Evolutionary conservation across 495 filamentous ascomycete species (phyloP).

Genomic region (Penicillium diatomitis): DNA sequence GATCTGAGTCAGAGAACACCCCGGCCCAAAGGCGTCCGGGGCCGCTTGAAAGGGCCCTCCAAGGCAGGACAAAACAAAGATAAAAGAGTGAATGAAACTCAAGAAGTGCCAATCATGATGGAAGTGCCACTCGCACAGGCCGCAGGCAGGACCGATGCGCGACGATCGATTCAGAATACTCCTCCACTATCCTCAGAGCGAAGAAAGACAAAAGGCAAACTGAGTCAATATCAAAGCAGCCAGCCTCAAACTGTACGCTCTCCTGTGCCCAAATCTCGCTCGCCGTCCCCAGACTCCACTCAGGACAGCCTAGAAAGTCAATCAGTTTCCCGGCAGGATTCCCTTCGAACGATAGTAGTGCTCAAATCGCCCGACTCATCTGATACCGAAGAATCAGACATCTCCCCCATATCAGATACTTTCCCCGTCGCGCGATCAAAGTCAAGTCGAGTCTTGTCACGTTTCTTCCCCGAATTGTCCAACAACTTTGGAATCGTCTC

Average conservation of each 20-base stretch:
- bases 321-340: constrained; percentile 6
- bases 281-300: not conserved
- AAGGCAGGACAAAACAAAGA: not conserved
- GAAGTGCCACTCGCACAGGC: not conserved
- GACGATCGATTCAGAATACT: not conserved
- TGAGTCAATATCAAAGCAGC: not conserved
- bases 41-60: not conserved
- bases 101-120: not conserved
- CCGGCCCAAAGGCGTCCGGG: not conserved
- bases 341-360: constrained; percentile 8
- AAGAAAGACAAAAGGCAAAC: not conserved
- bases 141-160: not conserved
- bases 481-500: constrained; percentile 21
- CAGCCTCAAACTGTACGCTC: not conserved
- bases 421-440: constrained; percentile 2
- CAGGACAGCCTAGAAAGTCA: not conserved
- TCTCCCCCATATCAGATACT: constrained; percentile 23
- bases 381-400: constrained; percentile 15
- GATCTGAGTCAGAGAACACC: not conserved
- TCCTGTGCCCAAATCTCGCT: not conserved
- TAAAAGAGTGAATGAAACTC: not conserved
- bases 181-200: not conserved
- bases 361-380: constrained; percentile 11
- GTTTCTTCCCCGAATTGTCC: constrained; percentile 26
- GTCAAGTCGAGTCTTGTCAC: constrained; percentile 10